Base-by-base conservation (phyloP, 2,329 filamentous ascomycete species). In the Ophiosphaerella herpotricha region DNA sequence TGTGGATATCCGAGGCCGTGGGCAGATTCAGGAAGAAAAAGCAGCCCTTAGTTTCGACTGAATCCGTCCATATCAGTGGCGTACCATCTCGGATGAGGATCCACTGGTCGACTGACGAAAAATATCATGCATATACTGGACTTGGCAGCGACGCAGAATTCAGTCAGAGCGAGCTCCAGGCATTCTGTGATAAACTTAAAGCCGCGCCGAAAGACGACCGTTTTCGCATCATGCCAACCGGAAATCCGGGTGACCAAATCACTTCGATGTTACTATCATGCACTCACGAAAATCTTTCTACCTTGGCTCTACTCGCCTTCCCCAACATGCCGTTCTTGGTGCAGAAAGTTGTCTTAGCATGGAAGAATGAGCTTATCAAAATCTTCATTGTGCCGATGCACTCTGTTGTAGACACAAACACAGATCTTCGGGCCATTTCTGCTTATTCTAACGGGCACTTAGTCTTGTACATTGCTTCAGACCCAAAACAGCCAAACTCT, bases 111-210 rank as follows among this genome's bases (percentile, higher is more conserved):
- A 57, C 46, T 9, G 47, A 48, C 5, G 60, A 67, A 7, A 55
- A 69, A 4, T 79, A 74, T 48, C 75, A 78, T 53, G 75, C 77
- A 6, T 78, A 78, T 53, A 74, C 72, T 8, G 74, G 74, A 2
- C 70, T 72, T 4, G 77, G 75, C 58, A 50, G 62, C 29, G 76
- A 81, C 52, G 73, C 73, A 2, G 69, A 78, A 39, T 78, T 75
- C 66, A 81, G 78, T 11, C 79, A 81, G 55, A 76, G 77, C 46
- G 79, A 81, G 50, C 67, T 82, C n/a, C 71, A 78, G 42, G 75
- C 74, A 2, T 74, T 79, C 40, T 77, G 74, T 46, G 72, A 80
- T 36, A 75, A 70, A 32, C 61, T 80, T 7, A 67, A 67, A 9
- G 61, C 71, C n/a, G 68, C 75, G 1, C 71, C 77, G 1, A 64